Conservation (phyloP, 768 basidiomycete genomes). For the Mycena sanguinolenta region DNA sequence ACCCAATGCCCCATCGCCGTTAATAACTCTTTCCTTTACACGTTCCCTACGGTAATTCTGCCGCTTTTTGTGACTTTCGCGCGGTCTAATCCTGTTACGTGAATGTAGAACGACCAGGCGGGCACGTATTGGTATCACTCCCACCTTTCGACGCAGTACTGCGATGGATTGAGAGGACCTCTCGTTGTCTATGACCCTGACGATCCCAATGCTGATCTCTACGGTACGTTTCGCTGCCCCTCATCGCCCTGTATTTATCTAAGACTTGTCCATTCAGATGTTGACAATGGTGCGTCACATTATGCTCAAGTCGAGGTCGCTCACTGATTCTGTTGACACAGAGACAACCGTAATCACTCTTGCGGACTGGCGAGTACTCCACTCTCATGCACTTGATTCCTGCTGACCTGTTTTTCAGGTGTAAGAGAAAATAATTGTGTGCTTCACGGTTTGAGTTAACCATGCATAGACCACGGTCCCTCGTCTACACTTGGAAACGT, state of each 20-base stretch:
- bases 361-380: constrained; percentile 7
- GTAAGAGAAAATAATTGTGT: background rate
- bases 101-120: constrained; percentile 50
- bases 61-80: background rate
- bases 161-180: constrained; percentile 61
- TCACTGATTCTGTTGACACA: background rate
- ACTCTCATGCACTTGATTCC: background rate
- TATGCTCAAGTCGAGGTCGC: too few species aligned
- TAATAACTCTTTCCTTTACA: constrained; percentile 23
- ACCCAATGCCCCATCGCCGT: constrained; percentile 52
- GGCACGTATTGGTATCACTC: constrained; percentile 31
- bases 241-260: background rate
- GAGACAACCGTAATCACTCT: constrained; percentile 10
- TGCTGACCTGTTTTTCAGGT: background rate
- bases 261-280: background rate
- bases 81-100: constrained; percentile 40
- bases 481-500: constrained; percentile 37
- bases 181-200: constrained; percentile 44
- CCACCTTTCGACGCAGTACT: constrained; percentile 52
- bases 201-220: constrained; percentile 46
- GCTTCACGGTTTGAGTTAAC: too few species aligned
- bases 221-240: constrained; percentile 13
- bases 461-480: constrained; percentile 2
- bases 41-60: constrained; percentile 10
- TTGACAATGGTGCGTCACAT: constrained; percentile 19